Evolutionary conservation across 306 rosid species (phyloP).

Genomic region (Cyamopsis tetragonoloba): DNA sequence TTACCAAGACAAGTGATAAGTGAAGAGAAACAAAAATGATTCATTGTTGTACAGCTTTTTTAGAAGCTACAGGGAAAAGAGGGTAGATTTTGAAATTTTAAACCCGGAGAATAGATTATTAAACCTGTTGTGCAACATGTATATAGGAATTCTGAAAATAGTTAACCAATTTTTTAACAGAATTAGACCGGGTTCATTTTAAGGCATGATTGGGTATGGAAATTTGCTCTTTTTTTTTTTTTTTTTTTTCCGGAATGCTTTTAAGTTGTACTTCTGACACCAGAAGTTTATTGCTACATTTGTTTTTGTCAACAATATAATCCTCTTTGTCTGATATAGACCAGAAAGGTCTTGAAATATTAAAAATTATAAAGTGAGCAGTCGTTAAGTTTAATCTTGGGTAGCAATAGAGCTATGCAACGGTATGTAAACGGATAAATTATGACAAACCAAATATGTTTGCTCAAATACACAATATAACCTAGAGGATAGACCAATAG

Average conservation of each 20-base stretch:
- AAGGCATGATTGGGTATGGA: not conserved
- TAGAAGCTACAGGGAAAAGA: conserved; percentile 29
- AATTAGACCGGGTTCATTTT: conserved; percentile 20
- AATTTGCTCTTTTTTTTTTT: conserved; percentile 5
- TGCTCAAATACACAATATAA: too few relatives aligned
- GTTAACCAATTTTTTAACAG: conserved; percentile 19
- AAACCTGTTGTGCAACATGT: conserved; percentile 23
- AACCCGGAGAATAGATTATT: not conserved
- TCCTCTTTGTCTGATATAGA: too few relatives aligned
- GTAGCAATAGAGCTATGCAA: too few relatives aligned
- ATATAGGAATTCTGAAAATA: conserved; percentile 22
- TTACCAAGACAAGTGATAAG: conserved; percentile 18
- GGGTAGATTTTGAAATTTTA: conserved; percentile 25
- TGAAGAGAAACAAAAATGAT: conserved; percentile 31
- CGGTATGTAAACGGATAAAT: too few relatives aligned
- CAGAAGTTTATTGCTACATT: not conserved
- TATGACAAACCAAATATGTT: too few relatives aligned
- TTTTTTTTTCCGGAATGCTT: not conserved
- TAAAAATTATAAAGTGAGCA: too few relatives aligned
- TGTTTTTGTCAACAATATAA: too few relatives aligned
- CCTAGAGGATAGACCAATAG: too few relatives aligned
- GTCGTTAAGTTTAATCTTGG: too few relatives aligned
- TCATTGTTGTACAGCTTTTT: conserved; percentile 43
- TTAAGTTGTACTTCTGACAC: not conserved
- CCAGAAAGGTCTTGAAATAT: too few relatives aligned